Base-by-base conservation (phyloP, 2,329 filamentous ascomycete species). In the Exophiala mesophila region DNA sequence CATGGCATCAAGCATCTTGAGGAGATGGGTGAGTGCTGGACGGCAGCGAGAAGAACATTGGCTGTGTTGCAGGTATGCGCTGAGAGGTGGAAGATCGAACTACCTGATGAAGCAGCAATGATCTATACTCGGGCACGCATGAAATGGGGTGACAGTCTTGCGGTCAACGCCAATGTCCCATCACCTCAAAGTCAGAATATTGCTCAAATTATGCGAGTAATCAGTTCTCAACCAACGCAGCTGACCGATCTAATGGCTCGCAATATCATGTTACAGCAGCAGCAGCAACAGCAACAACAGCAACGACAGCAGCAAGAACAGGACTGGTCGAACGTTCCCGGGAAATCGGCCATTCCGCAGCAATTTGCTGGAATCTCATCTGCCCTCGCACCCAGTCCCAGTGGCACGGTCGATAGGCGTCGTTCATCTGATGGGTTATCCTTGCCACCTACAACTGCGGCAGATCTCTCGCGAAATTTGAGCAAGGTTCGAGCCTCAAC, bases 11-110 rank as follows among this genome's bases (percentile, higher is more conserved):
- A 87, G 57, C 87, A 95, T 50, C 76, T 97, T 1, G 90, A 97
- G 62, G 90, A 97, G 59, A 96, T 98, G 55, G 88, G 88, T 1
- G 89, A 96, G 62, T 84, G 88, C 56, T 98, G 92, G 92, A 77
- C 88, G 1, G 92, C 88, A 57, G 90, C 89, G 7, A 77, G 89
- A 39, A 78, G 90, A 9, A 90, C 89, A 0, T 72, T 97, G 5
- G 80, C 81, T 46, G 94, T 97, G 35, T 72, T 98, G 31, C 88
- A 84, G 53, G 80, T 94, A 3, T 77, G 94, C 9, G 83, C 84
- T 1, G 78, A 81, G n/a, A 92, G 92, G 57, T 97, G 92, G 89
- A 83, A 82, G 13, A 83, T 95, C 31, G 81, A 88, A 42, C 65
- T 97, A 7, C 90, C 92, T 0, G 82, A 87, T 45, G 90, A 97